phyloP scores from a whole-genome alignment of 306 rosid species.

The Trichosanthes truncata region DNA sequence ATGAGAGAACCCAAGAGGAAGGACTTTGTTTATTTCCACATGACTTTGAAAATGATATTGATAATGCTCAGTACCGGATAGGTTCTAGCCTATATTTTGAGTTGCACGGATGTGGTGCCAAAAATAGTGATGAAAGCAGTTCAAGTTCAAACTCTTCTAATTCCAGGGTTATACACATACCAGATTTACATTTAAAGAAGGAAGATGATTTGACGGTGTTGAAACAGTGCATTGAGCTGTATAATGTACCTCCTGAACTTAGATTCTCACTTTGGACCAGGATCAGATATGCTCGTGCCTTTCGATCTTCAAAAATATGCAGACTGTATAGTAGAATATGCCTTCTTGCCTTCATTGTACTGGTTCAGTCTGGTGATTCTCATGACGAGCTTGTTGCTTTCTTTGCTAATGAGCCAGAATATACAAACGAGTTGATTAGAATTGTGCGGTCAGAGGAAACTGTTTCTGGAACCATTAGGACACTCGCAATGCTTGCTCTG shows the following conservation, averaged over 20 bases:
- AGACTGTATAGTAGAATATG: conserved; percentile 80
- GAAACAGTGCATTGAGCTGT: conserved; percentile 75
- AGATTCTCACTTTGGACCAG: conserved; percentile 80
- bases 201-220: conserved; percentile 64
- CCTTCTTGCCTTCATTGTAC: conserved; percentile 85
- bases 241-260: conserved; percentile 57
- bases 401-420: conserved; percentile 94
- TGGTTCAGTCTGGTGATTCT: conserved; percentile 91
- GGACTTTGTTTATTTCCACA: conserved; percentile 74
- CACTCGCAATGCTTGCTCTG: conserved; percentile 93
- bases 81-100: conserved; percentile 95
- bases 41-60: conserved; percentile 50
- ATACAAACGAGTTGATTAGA: conserved; percentile 82
- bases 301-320: conserved; percentile 69
- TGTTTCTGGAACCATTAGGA: conserved; percentile 77
- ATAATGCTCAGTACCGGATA: conserved; percentile 55
- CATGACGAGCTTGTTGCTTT: conserved; percentile 86
- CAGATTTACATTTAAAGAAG: conserved; percentile 66
- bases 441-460: conserved; percentile 83
- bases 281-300: conserved; percentile 86
- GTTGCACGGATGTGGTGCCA: conserved; percentile 48
- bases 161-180: conserved; percentile 65
- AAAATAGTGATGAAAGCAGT: conserved; percentile 37
- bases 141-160: conserved; percentile 30
- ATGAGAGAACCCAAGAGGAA: conserved; percentile 62